phyloP scores from a whole-genome alignment of 1,139 yeast genomes.

The Yamadazyma spencermartinsiae region DNA sequence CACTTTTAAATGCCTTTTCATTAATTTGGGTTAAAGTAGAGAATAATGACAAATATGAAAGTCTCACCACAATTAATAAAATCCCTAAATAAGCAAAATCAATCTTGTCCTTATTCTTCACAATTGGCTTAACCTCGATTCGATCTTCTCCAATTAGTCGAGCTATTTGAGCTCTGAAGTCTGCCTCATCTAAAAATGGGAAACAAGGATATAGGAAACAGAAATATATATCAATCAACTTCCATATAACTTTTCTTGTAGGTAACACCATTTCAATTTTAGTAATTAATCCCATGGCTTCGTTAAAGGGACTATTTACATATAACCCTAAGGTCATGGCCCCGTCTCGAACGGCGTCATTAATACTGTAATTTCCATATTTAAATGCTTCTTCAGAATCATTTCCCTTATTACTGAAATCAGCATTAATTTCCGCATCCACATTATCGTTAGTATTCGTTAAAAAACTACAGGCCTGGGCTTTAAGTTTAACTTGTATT shows the following conservation, averaged over 20 bases:
- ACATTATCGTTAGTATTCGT: not conserved
- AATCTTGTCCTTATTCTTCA: conserved; percentile 21
- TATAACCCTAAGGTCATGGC: conserved; percentile 6
- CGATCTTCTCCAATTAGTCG: conserved; percentile 25
- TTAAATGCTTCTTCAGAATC: not conserved
- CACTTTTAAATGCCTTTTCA: conserved; percentile 23
- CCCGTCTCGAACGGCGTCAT: conserved; percentile 2
- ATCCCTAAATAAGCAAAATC: conserved; percentile 36
- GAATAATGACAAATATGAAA: conserved; percentile 31
- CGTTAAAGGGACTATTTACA: conserved; percentile 20
- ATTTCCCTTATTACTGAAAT: not conserved
- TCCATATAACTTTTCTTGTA: conserved; percentile 42
- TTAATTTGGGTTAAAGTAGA: conserved; percentile 28
- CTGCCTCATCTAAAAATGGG: conserved; percentile 48
- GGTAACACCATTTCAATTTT: conserved; percentile 47
- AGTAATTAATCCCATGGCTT: conserved; percentile 26
- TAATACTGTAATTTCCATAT: conserved; percentile 3
- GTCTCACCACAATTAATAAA: conserved; percentile 26
- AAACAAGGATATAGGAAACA: conserved; percentile 40
- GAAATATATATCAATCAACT: conserved; percentile 45
- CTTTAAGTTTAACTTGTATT: not conserved
- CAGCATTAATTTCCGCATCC: too few species aligned
- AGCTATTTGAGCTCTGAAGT: conserved; percentile 20
- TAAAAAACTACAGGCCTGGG: not conserved
- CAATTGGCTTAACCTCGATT: conserved; percentile 15